These are phyloP conservation scores for Ichthyophthirius multifiliis DNA, from an alignment of 169 alveolate species.

Conservation along the genomic window DNA sequence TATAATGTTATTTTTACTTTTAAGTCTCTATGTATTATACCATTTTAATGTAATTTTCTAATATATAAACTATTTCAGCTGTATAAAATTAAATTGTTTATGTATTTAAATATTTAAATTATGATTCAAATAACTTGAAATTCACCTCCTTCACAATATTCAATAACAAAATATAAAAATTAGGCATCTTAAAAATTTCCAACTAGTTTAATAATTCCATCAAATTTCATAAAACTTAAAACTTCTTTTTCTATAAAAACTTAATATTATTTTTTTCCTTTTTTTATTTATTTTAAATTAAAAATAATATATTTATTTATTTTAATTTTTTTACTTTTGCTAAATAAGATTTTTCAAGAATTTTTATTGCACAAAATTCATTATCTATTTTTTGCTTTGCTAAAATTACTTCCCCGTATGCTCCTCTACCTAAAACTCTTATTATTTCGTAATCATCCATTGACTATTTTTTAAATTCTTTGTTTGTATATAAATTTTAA, in stretches of 20 bases:
- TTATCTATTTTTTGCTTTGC: conserved; percentile 45
- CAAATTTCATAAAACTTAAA: background rate
- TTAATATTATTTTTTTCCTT: conserved; percentile 33
- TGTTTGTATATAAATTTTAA: no score
- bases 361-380: conserved; percentile 47
- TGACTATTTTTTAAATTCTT: background rate
- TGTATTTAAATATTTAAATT: background rate
- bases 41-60: conserved; percentile 72
- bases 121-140: conserved; percentile 13
- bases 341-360: conserved; percentile 35
- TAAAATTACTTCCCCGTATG: conserved; percentile 60
- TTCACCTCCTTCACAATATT: conserved; percentile 29
- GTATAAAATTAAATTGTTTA: conserved; percentile 37
- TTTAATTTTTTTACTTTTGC: no score
- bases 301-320: no score
- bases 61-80: conserved; percentile 59
- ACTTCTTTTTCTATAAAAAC: conserved; percentile 41
- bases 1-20: no score
- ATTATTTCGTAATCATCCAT: conserved; percentile 51
- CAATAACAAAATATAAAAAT: conserved; percentile 22
- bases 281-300: no score
- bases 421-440: conserved; percentile 62
- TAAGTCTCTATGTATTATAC: conserved; percentile 77
- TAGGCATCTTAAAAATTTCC: conserved; percentile 6
- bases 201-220: conserved; percentile 16